Base-by-base conservation (phyloP, 169 alveolate genomes). In the Plasmodium sp. region DNA sequence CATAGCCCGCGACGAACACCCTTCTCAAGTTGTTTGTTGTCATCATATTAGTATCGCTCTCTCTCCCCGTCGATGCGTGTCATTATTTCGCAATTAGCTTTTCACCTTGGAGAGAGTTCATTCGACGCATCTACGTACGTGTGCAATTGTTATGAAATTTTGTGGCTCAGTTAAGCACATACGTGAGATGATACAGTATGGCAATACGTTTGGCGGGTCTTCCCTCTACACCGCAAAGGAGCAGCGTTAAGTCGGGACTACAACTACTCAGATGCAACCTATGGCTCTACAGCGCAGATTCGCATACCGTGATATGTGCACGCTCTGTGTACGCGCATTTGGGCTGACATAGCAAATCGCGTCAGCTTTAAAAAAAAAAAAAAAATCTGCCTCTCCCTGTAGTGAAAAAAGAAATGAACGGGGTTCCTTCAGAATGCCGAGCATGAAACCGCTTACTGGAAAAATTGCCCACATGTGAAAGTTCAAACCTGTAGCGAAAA, bases 1-100 rank as follows among this genome's bases (percentile, higher is more conserved):
- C 95, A 27, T 72, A 92, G 16, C 95, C 95, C 22, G 39, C 95
- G 27, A 92, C 82, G 41, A 82, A 92, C 54, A 92, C 95, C 43
- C 45, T 81, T 81, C 84, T 92, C 41, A 72, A 14, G 34, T 58
- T 92, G 75, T 34, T 92, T 58, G 71, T 51, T 39, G 72, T 16
- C 93, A 77, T 86, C 18, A 14, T 75, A 45, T 51, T 33, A 16
- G 58, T n/a, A 27, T 5, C 16, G 22, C 43, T n/a, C n/a, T 14
- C 34, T 75, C 43, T 9, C 33, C 77, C 77, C 9, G 14, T 6
- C 4, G 6, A 31, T 67, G 18, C 39, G 77, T 67, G 5, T 51
- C 62, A 67, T 67, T 67, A n/a, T 67, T n/a, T n/a, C n/a, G 12
- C 14, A 67, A 22, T 67, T 67, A 22, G 7, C 77, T 3, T 67